Conservation (phyloP, 129 eudicot genomes). For the Saussurea involucrata region DNA sequence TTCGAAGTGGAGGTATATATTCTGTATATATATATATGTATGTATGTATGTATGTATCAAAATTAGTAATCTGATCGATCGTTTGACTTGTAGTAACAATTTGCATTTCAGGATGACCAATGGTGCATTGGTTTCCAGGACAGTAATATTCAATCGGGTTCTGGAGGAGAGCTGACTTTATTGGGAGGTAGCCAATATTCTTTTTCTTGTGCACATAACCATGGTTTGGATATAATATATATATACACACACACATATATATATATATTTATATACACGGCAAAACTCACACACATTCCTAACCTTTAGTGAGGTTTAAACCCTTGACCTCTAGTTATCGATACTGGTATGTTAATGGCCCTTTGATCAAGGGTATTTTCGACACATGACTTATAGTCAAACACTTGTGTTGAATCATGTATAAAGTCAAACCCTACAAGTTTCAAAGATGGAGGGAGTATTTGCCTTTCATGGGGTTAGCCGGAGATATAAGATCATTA, state of each 20-base stretch:
- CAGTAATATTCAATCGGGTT: slow-evolving; percentile 59
- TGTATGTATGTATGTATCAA: background rate
- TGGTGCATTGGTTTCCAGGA: slow-evolving; percentile 84
- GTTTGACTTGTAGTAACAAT: background rate
- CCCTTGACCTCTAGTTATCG: background rate
- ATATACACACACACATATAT: no score
- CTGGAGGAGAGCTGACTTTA: slow-evolving; percentile 66
- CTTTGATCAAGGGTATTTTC: background rate
- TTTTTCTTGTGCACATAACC: background rate
- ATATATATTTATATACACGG: background rate
- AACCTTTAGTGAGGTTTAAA: no score
- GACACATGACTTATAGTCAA: background rate
- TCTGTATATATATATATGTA: background rate
- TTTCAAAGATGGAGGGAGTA: background rate
- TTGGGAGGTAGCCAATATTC: slow-evolving; percentile 59
- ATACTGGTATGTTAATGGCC: background rate
- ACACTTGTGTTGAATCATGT: background rate
- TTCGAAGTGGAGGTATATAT: slow-evolving; percentile 48
- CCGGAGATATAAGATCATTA: no score
- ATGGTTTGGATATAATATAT: background rate
- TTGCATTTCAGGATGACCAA: slow-evolving; percentile 44
- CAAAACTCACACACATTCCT: background rate
- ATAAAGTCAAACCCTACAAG: background rate
- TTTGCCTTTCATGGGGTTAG: background rate
- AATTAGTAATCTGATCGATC: background rate